phyloP scores from a whole-genome alignment of 2,329 filamentous ascomycete genomes.

The Parascedosporium putredinis region DNA sequence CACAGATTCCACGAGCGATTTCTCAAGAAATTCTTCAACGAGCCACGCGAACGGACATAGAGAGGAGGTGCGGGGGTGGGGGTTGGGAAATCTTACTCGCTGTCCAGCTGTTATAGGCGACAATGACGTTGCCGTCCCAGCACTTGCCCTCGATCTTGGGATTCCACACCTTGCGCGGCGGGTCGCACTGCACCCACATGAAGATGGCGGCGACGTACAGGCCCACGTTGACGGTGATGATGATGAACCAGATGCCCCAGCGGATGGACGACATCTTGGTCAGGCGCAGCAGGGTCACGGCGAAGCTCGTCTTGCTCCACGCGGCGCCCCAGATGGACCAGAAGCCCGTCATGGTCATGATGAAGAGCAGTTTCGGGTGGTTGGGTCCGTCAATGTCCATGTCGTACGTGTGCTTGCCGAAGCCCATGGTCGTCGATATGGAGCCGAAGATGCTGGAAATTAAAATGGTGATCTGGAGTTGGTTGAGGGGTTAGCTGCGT shows the following conservation, averaged over 20 bases:
- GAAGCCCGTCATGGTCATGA: conserved; percentile 17
- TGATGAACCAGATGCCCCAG: conserved; percentile 22
- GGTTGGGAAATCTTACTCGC: conserved; percentile 6
- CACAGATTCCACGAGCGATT: no score
- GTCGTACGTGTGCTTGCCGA: conserved; percentile 12
- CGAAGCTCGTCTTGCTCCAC: conserved; percentile 27
- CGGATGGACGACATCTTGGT: conserved; percentile 16
- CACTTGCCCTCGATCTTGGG: not conserved
- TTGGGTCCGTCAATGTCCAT: conserved; percentile 6
- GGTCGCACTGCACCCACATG: conserved; percentile 5
- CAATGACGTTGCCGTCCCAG: conserved; percentile 2
- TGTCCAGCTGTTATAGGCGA: conserved; percentile 10
- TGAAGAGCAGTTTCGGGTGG: conserved; percentile 14
- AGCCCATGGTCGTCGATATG: conserved; percentile 9
- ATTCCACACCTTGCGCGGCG: not conserved
- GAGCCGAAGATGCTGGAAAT: conserved; percentile 8
- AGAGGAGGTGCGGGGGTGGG: not conserved
- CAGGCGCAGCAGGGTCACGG: conserved; percentile 24
- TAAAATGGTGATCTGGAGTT: not conserved
- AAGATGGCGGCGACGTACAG: not conserved
- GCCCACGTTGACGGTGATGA: conserved; percentile 20
- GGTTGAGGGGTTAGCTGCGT: not conserved
- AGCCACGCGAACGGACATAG: no score
- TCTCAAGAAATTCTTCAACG: no score
- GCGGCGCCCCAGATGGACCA: conserved; percentile 23